Evolutionary conservation across 169 alveolate species (phyloP), one percentile per base, ranked within the genome.

Genomic region (Eimeria brunetti): DNA sequence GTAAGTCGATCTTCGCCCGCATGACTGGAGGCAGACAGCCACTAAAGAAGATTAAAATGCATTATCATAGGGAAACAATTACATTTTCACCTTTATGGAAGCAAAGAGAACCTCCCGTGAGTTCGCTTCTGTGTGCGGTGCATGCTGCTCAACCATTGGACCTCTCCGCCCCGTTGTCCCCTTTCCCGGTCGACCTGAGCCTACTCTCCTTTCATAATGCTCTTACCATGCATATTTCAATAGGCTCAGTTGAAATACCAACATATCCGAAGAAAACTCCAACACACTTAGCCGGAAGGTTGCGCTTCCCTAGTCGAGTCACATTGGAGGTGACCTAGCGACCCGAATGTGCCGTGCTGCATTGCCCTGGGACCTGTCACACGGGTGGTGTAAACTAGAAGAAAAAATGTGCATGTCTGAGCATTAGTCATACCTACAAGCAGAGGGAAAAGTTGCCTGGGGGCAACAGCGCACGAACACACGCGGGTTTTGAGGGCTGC

Each of bases 321-420:
- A n/a, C 11, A 16, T 69, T 69, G 51, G 51, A 69, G 49, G 80
- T 69, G 80, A 69, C 80, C 80, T 69, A 69, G 49, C 80, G 51
- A 33, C 80, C n/a, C 80, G 24, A 16, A 7, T 8, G 80, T 14
- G 80, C 80, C 27, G 80, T 69, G 80, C 51, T 69, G 0, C 22
- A 36, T 0, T 69, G 27, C 80, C 80, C 9, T 16, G 80, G 14
- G 80, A 69, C 80, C 80, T 69, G 30, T 24, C 16, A 8, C 80
- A 69, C n/a, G 51, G 16, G 8, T 33, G 27, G 46, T 16, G 24
- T 11, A 36, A 1, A 69, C 33, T 69, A 36, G 51, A 24, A 36
- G n/a, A 30, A 8, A 69, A 30, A n/a, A 30, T 16, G 33, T 69
- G 80, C 36, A 24, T 69, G 24, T 69, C 33, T 20, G 0, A 33